Conservation (phyloP, 768 basidiomycete species). For the Udeniomyces megalosporus region DNA sequence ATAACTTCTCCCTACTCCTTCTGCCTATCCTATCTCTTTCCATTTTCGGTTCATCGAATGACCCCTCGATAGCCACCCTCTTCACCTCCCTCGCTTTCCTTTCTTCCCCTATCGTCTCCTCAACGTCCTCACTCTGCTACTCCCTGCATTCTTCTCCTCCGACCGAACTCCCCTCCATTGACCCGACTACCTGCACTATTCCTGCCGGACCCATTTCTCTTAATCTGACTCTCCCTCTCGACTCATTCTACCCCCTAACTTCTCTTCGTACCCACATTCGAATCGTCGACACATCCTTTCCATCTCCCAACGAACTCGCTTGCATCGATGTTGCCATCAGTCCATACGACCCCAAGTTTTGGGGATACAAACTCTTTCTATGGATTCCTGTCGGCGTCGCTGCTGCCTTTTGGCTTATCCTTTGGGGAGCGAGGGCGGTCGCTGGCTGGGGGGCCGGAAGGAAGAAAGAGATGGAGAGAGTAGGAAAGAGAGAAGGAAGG, state of each 20-base stretch:
- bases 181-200: slow-evolving; percentile 54
- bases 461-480: slow-evolving; percentile 12
- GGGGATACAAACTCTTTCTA: slow-evolving; percentile 37
- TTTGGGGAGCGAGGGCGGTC: slow-evolving; percentile 47
- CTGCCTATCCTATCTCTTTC: too few relatives aligned
- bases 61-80: slow-evolving; percentile 14
- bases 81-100: slow-evolving; percentile 33
- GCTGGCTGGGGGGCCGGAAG: slow-evolving; percentile 51
- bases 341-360: slow-evolving; percentile 34
- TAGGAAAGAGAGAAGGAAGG: slow-evolving; percentile 21
- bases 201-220: slow-evolving; percentile 64
- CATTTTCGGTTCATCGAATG: too few relatives aligned
- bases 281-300: slow-evolving; percentile 60
- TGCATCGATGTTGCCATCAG: slow-evolving; percentile 68
- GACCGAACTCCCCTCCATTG: slow-evolving; percentile 25
- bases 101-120: slow-evolving; percentile 55
- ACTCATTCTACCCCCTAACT: slow-evolving; percentile 51
- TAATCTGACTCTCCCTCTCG: slow-evolving; percentile 49
- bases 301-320: slow-evolving; percentile 51
- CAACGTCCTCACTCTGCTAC: slow-evolving; percentile 58
- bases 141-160: slow-evolving; percentile 55
- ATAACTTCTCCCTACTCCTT: slow-evolving; percentile 1
- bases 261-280: slow-evolving; percentile 71
- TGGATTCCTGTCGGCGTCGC: slow-evolving; percentile 47
- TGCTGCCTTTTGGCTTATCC: slow-evolving; percentile 53